Conservation (phyloP, 2,329 filamentous ascomycete genomes). For the Parascedosporium putredinis region DNA sequence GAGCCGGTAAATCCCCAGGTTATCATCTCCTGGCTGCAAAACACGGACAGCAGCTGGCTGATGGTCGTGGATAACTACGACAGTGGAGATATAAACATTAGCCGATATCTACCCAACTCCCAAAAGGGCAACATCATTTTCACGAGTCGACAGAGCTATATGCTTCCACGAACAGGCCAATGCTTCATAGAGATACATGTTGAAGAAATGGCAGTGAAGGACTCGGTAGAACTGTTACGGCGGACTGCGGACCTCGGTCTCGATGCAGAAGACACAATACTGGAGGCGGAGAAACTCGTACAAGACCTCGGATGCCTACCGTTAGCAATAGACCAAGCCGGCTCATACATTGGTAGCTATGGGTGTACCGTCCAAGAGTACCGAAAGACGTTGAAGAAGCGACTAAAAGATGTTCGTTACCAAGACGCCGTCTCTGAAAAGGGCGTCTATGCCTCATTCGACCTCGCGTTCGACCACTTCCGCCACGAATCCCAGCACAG, state of each 20-base stretch:
- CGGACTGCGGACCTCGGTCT: background rate
- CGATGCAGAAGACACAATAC: constrained; percentile 2
- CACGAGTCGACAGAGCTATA: constrained; percentile 15
- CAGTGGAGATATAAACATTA: constrained; percentile 11
- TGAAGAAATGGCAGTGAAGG: background rate
- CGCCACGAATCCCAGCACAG: constrained; percentile 16
- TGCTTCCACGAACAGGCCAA: background rate
- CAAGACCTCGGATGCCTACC: constrained; percentile 17
- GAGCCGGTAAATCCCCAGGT: background rate
- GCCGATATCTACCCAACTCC: constrained; percentile 11
- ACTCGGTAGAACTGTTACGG: background rate
- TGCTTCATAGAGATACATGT: background rate
- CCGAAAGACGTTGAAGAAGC: background rate
- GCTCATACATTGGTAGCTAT: constrained; percentile 11
- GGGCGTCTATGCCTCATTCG: constrained; percentile 10
- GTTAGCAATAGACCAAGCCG: constrained; percentile 19
- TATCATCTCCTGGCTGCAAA: constrained; percentile 14
- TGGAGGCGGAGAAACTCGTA: constrained; percentile 11
- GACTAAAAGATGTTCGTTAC: constrained; percentile 8
- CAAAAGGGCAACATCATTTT: constrained; percentile 19
- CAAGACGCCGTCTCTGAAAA: constrained; percentile 9
- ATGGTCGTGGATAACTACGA: constrained; percentile 21
- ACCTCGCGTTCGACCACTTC: constrained; percentile 16
- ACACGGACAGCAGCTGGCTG: constrained; percentile 17
- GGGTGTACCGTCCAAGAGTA: constrained; percentile 12